Evolutionary conservation across 495 filamentous ascomycete genomes (phyloP).

Genomic region (Hypoxylon intermedium): DNA sequence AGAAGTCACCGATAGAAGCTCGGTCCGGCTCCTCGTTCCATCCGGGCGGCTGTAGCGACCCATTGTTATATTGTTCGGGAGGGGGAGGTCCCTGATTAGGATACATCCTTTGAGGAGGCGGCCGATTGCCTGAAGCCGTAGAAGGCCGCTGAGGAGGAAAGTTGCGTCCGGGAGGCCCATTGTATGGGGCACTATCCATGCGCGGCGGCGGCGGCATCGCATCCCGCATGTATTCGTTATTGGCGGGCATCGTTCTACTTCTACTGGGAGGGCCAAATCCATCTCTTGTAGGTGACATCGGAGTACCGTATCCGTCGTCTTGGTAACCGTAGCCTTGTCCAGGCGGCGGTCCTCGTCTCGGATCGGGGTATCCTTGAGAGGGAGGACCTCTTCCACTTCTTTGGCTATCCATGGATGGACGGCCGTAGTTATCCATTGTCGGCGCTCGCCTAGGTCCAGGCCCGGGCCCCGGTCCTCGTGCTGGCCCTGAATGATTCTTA

Average conservation of each 20-base stretch:
- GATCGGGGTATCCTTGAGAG: conserved; percentile 50
- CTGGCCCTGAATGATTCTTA: conserved; percentile 32
- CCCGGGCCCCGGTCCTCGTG: conserved; percentile 44
- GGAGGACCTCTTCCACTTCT: conserved; percentile 48
- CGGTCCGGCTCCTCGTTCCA: conserved; percentile 44
- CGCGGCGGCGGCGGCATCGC: conserved; percentile 42
- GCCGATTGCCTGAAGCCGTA: conserved; percentile 58
- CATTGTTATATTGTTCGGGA: conserved; percentile 40
- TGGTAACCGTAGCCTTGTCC: conserved; percentile 48
- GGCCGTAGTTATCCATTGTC: conserved; percentile 44
- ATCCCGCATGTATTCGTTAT: conserved; percentile 49
- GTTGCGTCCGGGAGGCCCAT: conserved; percentile 51
- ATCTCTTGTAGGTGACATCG: conserved; percentile 39
- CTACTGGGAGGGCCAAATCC: conserved; percentile 52
- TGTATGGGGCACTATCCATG: conserved; percentile 52
- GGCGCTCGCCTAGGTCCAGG: conserved; percentile 45
- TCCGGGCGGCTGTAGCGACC: conserved; percentile 32
- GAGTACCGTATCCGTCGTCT: conserved; percentile 44
- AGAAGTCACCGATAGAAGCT: conserved; percentile 58
- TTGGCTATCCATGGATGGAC: conserved; percentile 43
- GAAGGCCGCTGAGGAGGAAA: conserved; percentile 55
- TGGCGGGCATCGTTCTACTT: conserved; percentile 62
- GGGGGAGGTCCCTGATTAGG: conserved; percentile 50
- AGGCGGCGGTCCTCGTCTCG: conserved; percentile 49
- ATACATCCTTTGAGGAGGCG: conserved; percentile 54